Base-by-base conservation (phyloP, 305 asterid species). In the Fraxinus sp. region DNA sequence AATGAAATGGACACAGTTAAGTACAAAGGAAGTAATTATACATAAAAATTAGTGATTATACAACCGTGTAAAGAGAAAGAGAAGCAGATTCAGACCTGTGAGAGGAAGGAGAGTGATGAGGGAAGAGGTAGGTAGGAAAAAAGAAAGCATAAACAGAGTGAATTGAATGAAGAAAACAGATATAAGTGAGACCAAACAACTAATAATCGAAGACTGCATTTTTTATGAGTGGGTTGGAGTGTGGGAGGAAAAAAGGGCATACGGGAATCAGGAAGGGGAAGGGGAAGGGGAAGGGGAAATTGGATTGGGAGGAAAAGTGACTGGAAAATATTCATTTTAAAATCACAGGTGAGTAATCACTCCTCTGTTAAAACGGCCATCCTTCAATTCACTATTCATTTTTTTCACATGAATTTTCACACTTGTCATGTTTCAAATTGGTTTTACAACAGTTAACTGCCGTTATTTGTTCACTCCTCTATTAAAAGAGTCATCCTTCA, bases 131-230 rank as follows among this genome's bases (percentile, higher is more conserved):
- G 91, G 91, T 35, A 90, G 80, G 80, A 81, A 81, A 76, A 83
- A 10, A 75, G 90, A 87, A 79, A 88, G 88, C 81, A 86, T 59
- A 83, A 84, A 86, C 8, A 90, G 82, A 52, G 89, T 70, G 55
- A 86, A 78, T 57, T 90, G 93, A 32, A 89, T 88, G 35, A 84
- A 18, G 22, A 75, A n/a, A 77, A 87, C 88, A 52, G 91, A 88
- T 37, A 83, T 3, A 6, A 88, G 77, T 8, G 92, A 88, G 76
- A 85, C 90, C 75, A 83, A 49, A 49, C 79, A 82, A 24, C 87
- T 77, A 64, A 39, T 37, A 26, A 84, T 81, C 70, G 84, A 78
- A 39, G 79, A 62, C 11, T 81, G 28, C 70, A 59, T 18, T 16
- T 57, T 57, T 57, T 2, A 6, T 22, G 20, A n/a, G 66, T 16